Conservation (phyloP, 768 basidiomycete species). For the Termitomyces sp. region DNA sequence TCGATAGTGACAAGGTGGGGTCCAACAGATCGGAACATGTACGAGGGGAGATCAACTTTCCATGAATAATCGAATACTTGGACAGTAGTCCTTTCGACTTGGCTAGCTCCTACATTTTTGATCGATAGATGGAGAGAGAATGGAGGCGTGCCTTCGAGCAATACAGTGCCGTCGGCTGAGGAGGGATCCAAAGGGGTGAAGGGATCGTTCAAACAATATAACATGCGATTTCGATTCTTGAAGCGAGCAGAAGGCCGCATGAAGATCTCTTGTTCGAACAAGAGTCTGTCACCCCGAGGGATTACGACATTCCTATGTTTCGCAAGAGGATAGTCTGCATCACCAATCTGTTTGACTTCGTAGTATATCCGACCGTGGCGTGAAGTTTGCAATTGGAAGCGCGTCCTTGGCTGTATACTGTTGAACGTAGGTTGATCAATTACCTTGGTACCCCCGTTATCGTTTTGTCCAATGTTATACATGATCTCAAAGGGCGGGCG, state of each 20-base stretch:
- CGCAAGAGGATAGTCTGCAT: conserved; percentile 75
- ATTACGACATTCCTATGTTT: conserved; percentile 58
- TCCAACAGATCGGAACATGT: conserved; percentile 73
- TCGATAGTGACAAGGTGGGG: conserved; percentile 77
- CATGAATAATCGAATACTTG: conserved; percentile 46
- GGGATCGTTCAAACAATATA: conserved; percentile 71
- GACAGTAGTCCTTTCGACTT: conserved; percentile 52
- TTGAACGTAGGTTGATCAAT: conserved; percentile 77
- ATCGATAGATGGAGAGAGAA: conserved; percentile 74
- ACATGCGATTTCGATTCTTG: conserved; percentile 55
- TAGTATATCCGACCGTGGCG: conserved; percentile 81
- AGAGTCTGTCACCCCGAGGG: conserved; percentile 59
- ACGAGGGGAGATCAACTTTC: conserved; percentile 66
- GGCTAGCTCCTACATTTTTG: conserved; percentile 69
- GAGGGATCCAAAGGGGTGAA: conserved; percentile 48
- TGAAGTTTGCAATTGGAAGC: conserved; percentile 77
- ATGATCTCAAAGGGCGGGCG: conserved; percentile 91
- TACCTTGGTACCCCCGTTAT: conserved; percentile 62
- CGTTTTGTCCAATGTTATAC: conserved; percentile 79
- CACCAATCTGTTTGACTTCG: conserved; percentile 85
- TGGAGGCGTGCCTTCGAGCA: conserved; percentile 80
- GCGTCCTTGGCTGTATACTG: conserved; percentile 74
- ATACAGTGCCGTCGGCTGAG: conserved; percentile 54
- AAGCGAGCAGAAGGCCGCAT: conserved; percentile 79
- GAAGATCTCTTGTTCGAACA: conserved; percentile 84